A percentile compares a stretch with the other conserved stretches of the same genome.
These are phyloP conservation scores for Penstemon newberryi DNA, from an alignment of 257 asterid species.

Conservation along the genomic window DNA sequence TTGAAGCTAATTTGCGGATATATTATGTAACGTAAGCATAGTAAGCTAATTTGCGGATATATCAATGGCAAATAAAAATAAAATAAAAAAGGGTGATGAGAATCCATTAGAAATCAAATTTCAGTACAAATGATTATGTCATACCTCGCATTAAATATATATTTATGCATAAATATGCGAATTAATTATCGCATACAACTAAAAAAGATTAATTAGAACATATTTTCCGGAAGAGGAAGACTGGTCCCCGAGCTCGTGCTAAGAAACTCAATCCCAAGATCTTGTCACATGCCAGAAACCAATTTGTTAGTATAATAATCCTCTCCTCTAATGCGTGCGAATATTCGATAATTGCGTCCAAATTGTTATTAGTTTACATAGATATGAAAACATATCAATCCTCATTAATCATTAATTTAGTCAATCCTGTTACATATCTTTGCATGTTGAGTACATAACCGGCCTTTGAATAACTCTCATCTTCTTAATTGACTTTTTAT, in stretches of 20 bases:
- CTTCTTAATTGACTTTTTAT: neutral
- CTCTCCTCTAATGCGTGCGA: constrained; percentile 52
- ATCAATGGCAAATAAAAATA: too few species aligned
- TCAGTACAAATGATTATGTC: constrained; percentile 5
- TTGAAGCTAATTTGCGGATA: too few species aligned
- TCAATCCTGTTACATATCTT: constrained; percentile 28
- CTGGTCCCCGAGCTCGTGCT: constrained; percentile 25
- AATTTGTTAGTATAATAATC: constrained; percentile 20
- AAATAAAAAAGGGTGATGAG: too few species aligned
- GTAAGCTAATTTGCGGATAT: too few species aligned
- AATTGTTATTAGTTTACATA: constrained; percentile 25
- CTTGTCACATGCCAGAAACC: constrained; percentile 43
- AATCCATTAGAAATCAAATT: too few species aligned
- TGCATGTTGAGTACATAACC: constrained; percentile 39
- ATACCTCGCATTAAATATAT: neutral
- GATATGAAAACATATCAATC: constrained; percentile 37
- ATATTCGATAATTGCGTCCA: constrained; percentile 51
- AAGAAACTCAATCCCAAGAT: constrained; percentile 49
- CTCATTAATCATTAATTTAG: constrained; percentile 35
- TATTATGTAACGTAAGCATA: too few species aligned
- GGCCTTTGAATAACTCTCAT: neutral
- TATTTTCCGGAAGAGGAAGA: constrained; percentile 25
- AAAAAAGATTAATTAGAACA: neutral
- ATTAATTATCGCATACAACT: neutral
- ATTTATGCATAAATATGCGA: neutral